phyloP scores from a whole-genome alignment of 2,329 filamentous ascomycete genomes.

The Cladosporium sphaerospermum region DNA sequence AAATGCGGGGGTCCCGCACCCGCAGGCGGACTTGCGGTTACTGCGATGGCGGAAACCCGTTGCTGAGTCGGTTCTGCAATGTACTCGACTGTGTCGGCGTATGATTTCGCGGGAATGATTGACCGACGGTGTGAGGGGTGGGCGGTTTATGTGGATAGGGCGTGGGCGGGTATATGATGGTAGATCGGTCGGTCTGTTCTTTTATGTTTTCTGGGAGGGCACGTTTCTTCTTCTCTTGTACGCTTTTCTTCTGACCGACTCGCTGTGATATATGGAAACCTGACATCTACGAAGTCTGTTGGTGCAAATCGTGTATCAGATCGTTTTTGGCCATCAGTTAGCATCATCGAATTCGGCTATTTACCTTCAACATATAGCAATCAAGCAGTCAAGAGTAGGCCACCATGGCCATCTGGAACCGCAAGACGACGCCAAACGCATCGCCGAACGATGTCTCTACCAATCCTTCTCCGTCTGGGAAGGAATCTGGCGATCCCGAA shows the following conservation, averaged over 20 bases:
- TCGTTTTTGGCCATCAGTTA: too few relatives aligned
- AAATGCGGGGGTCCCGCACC: neutral
- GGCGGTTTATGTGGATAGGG: constrained; percentile 1
- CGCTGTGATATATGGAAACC: too few relatives aligned
- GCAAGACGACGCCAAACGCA: neutral
- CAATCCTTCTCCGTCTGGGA: constrained; percentile 9
- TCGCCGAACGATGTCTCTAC: constrained; percentile 13
- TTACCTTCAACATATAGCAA: neutral
- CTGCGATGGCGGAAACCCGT: neutral
- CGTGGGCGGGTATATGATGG: neutral
- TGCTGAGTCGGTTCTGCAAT: neutral
- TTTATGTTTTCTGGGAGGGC: too few relatives aligned
- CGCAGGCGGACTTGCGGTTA: constrained; percentile 2
- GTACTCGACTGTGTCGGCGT: constrained; percentile 1
- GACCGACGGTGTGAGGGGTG: constrained; percentile 2
- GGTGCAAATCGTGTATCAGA: too few relatives aligned
- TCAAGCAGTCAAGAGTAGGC: neutral
- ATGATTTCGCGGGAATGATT: constrained; percentile 2
- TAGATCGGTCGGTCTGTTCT: too few relatives aligned
- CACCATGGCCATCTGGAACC: constrained; percentile 8
- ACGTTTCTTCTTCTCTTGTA: too few relatives aligned
- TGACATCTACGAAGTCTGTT: too few relatives aligned
- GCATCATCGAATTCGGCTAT: neutral
- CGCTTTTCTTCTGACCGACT: too few relatives aligned
- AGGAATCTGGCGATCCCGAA: constrained; percentile 9